Evolutionary conservation across 306 rosid genomes (phyloP).

Genomic region (Prunus mume): DNA sequence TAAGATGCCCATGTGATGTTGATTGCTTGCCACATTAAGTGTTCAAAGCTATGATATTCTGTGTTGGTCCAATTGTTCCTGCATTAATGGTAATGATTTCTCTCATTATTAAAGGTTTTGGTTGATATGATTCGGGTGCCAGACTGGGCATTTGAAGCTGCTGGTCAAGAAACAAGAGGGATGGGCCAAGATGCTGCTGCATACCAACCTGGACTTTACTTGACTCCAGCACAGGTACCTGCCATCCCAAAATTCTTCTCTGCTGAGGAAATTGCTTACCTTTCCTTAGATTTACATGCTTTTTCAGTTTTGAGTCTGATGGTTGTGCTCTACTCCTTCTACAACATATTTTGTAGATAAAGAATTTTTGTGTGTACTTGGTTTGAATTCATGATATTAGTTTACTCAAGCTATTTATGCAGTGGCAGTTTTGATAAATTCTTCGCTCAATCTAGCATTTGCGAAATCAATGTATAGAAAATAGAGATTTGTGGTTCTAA

Average conservation of each 20-base stretch:
- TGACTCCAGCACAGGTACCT: slow-evolving; percentile 91
- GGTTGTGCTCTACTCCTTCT: neutral
- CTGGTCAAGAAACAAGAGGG: slow-evolving; percentile 92
- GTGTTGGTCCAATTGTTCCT: neutral
- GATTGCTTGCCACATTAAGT: neutral
- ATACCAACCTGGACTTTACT: slow-evolving; percentile 90
- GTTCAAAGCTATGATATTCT: neutral
- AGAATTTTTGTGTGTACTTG: neutral
- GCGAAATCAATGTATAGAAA: slow-evolving; percentile 11
- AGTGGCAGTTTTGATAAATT: neutral
- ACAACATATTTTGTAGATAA: neutral
- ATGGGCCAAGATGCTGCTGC: slow-evolving; percentile 94
- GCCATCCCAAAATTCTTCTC: neutral
- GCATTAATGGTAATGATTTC: slow-evolving; percentile 18
- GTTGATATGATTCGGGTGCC: slow-evolving; percentile 99
- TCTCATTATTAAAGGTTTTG: slow-evolving; percentile 53
- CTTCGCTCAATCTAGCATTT: slow-evolving; percentile 8
- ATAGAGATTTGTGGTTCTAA: neutral
- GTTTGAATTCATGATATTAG: slow-evolving; percentile 5
- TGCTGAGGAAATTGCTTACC: slow-evolving; percentile 8
- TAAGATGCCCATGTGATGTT: neutral
- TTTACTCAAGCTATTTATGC: neutral
- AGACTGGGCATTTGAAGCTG: slow-evolving; percentile 99
- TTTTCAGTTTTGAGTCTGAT: neutral
- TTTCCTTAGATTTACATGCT: neutral